Base-by-base conservation (phyloP, 2,329 filamentous ascomycete species). In the Didymosphaeria variabile region DNA sequence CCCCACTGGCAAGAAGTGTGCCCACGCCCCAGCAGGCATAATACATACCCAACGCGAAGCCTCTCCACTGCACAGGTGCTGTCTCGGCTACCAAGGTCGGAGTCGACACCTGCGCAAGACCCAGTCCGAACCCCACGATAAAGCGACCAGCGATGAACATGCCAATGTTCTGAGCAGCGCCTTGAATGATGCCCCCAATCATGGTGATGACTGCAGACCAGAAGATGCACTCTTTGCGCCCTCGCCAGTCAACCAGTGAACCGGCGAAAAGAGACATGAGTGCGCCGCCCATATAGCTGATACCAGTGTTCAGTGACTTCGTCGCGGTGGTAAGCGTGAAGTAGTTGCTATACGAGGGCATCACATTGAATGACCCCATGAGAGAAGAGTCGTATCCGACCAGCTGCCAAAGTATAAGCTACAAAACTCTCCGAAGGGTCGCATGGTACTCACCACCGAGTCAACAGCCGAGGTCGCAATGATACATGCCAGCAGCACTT, bases 41-140 rank as follows among this genome's bases (percentile, higher is more conserved):
- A 67, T 80, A 86, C 64, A 88, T 79, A 34, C 85, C 88, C 5
- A 86, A 86, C 62, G 87, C 79, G 36, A 86, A 79, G 23, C 86
- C 87, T 66, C 88, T 81, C 73, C 85, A 87, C 3, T 84, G 82
- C 0, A 87, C 87, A 64, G 89, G 87, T 2, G 85, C 81, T 32
- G 87, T 79, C 73, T 90, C 88, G 31, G 87, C 84, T 15, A 85
- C 84, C 66, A 88, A 88, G 23, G 85, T 84, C 1, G 87, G 87
- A 1, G 84, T 86, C 6, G 85, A 84, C 5, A 84, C 81, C 9
- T 84, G 81, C 5, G 84, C 82, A 57, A 89, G 84, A 2, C 83
- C 82, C 36, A 86, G 84, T 36, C 87, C 87, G 63, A 88, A 87
- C 52, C 87, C 86, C 2, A 88, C 81, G 32, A 88, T 74, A 75